phyloP scores from a whole-genome alignment of 1,139 yeast genomes.

The Candida mesenterica region DNA sequence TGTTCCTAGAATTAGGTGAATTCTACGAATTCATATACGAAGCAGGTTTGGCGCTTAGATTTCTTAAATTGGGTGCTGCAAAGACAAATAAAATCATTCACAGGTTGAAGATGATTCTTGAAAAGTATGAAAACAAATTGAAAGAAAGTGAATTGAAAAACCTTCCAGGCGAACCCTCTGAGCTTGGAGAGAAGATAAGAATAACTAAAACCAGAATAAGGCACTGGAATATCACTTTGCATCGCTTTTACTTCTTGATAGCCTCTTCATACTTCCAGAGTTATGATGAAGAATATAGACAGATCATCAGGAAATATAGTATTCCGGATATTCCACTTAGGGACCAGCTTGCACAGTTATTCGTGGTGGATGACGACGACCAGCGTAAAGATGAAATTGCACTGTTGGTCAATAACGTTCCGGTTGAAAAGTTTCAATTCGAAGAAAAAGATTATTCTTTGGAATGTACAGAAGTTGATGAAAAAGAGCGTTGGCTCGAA shows the following conservation, averaged over 20 bases:
- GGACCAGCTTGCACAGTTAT: constrained; percentile 1
- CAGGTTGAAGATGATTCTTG: constrained; percentile 21
- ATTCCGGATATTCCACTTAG: constrained; percentile 2
- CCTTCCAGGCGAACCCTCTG: constrained; percentile 17
- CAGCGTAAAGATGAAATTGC: constrained; percentile 26
- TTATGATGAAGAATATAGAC: constrained; percentile 43
- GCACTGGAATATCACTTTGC: constrained; percentile 60
- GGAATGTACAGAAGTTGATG: constrained; percentile 12
- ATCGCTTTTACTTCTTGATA: constrained; percentile 72
- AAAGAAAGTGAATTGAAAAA: constrained; percentile 16
- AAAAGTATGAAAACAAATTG: constrained; percentile 23
- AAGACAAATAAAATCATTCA: constrained; percentile 31
- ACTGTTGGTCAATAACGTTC: constrained; percentile 21
- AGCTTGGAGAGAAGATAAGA: constrained; percentile 23
- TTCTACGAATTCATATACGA: constrained; percentile 52
- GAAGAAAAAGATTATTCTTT: constrained; percentile 11
- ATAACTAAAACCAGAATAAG: constrained; percentile 32
- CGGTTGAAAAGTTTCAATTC: constrained; percentile 12
- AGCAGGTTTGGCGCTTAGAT: constrained; percentile 48
- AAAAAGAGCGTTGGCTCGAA: constrained; percentile 23
- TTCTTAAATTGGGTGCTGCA: constrained; percentile 40
- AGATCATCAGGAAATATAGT: constrained; percentile 19
- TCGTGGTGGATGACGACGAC: constrained; percentile 6
- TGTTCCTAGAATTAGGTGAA: constrained; percentile 58
- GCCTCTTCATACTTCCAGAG: constrained; percentile 79